These are phyloP conservation scores for Ramularia collo-cygni DNA, from an alignment of 2,329 filamentous ascomycete species.

Conservation along the genomic window DNA sequence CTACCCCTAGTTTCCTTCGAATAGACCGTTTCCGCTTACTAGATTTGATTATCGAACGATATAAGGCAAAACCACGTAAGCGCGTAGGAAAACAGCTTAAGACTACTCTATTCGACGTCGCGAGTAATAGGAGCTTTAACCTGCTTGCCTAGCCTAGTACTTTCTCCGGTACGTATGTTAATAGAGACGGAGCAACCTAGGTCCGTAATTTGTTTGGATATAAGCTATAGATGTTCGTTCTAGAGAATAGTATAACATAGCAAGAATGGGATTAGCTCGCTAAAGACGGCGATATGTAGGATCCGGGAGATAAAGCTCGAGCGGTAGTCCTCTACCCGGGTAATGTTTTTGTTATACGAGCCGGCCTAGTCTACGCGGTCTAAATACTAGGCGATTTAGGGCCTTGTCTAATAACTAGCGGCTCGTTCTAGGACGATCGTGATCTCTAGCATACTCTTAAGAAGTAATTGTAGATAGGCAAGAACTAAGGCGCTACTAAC, in stretches of 20 bases:
- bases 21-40: constrained; percentile 1
- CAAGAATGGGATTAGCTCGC: constrained; percentile 1
- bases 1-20: not conserved
- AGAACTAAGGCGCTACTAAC: not conserved
- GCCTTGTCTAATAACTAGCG: not conserved
- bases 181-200: constrained; percentile 2
- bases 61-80: not conserved
- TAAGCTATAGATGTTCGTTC: constrained; percentile 3
- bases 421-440: not conserved
- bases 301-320: constrained; percentile 1
- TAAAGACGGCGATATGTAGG: not conserved
- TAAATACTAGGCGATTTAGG: not conserved
- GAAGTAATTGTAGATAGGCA: not conserved
- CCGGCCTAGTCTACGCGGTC: not conserved
- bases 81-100: not conserved
- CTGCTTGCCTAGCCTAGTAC: constrained; percentile 1
- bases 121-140: constrained; percentile 1
- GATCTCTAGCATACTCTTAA: not conserved
- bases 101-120: not conserved
- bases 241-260: not conserved
- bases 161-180: not conserved
- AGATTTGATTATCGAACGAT: not conserved
- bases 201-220: constrained; percentile 1
- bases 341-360: not conserved
- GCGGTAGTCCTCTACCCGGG: not conserved